Evolutionary conservation across 129 eudicot species (phyloP).

Genomic region (Arctium lappa): DNA sequence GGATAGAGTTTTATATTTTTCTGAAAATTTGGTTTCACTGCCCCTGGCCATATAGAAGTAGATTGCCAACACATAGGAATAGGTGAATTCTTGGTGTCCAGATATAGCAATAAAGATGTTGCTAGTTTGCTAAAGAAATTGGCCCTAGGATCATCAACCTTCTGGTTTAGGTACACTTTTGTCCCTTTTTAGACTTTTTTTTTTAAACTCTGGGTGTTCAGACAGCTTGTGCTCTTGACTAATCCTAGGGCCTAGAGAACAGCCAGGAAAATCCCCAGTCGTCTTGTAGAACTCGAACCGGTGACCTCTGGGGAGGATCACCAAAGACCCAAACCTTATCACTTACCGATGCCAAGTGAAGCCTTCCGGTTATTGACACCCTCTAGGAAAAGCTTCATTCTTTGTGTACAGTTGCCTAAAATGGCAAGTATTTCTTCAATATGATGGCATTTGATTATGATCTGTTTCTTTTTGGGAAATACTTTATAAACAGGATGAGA

Average conservation of each 20-base stretch:
- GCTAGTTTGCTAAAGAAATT: neutral
- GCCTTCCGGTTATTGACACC: neutral
- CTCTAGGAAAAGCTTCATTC: neutral
- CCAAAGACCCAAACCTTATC: too few species aligned
- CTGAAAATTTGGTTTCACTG: too few species aligned
- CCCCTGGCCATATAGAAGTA: neutral
- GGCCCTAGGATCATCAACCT: neutral
- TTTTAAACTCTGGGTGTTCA: too few species aligned
- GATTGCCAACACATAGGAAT: neutral
- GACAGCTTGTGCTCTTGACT: too few species aligned
- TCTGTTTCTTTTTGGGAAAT: neutral
- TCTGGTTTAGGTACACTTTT: neutral
- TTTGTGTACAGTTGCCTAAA: neutral
- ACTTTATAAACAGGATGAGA: neutral
- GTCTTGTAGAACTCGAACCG: too few species aligned
- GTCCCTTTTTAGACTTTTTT: neutral
- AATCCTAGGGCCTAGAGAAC: too few species aligned
- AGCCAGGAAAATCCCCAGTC: too few species aligned
- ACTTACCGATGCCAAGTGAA: neutral
- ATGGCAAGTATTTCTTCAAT: neutral
- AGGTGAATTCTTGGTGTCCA: neutral
- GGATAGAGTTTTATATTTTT: too few species aligned
- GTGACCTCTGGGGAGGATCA: too few species aligned
- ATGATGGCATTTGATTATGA: neutral
- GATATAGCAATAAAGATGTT: neutral